These are phyloP conservation scores for Amphicarpaea edgeworthii DNA, from an alignment of 306 rosid species.

Conservation along the genomic window DNA sequence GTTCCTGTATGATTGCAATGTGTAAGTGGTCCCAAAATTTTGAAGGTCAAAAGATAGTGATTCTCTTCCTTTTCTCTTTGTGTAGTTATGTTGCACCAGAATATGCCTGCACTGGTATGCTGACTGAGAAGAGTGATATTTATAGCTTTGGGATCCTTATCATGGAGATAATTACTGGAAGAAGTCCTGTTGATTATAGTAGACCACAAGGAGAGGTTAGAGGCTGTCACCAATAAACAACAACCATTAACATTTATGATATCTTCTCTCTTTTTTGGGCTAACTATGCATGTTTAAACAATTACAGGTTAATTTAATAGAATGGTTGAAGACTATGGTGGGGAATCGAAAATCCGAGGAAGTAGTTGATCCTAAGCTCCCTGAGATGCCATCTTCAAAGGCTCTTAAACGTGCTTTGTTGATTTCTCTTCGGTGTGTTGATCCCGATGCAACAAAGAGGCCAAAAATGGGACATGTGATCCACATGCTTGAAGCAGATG, in stretches of 20 bases:
- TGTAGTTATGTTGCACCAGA: constrained; percentile 97
- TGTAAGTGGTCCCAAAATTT: neutral
- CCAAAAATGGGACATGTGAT: constrained; percentile 98
- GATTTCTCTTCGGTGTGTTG: constrained; percentile 92
- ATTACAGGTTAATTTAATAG: constrained; percentile 84
- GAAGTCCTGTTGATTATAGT: constrained; percentile 91
- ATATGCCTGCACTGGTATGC: constrained; percentile 97
- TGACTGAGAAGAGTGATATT: constrained; percentile 93
- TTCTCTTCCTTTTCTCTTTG: constrained; percentile 43
- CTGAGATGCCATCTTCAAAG: constrained; percentile 85
- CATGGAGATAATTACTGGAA: constrained; percentile 90
- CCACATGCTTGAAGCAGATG: constrained; percentile 98
- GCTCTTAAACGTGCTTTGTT: constrained; percentile 88
- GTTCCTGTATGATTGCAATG: constrained; percentile 7
- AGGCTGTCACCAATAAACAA: constrained; percentile 10
- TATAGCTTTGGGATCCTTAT: constrained; percentile 95
- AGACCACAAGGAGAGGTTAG: constrained; percentile 94
- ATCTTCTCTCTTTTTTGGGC: constrained; percentile 15
- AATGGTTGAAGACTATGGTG: constrained; percentile 93
- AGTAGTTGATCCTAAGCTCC: constrained; percentile 88
- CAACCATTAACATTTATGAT: constrained; percentile 1
- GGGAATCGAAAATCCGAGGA: constrained; percentile 85
- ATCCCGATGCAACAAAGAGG: constrained; percentile 94
- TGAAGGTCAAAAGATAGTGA: constrained; percentile 36
- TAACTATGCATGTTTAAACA: constrained; percentile 31